Percentiles rank a stretch among this genome's conserved stretches.
Conservation (phyloP, 345 rosid genomes). For the Kernera saxatilis region DNA sequence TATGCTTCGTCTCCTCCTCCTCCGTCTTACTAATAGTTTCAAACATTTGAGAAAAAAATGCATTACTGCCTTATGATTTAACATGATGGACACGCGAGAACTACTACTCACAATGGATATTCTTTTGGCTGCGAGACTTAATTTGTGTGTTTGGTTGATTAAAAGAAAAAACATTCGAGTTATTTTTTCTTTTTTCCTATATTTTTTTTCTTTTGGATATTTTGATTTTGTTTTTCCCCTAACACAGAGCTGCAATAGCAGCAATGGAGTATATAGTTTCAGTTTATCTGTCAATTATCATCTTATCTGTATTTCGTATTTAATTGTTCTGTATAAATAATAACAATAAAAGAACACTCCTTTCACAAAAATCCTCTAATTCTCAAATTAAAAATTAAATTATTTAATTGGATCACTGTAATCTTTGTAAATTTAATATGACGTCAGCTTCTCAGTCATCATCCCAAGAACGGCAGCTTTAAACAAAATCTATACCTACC, state of each 20-base stretch:
- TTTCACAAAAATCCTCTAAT: neutral
- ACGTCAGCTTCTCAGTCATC: conserved; percentile 22
- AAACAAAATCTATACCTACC: conserved; percentile 21
- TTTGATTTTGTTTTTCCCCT: conserved; percentile 8
- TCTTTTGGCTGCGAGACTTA: conserved; percentile 35
- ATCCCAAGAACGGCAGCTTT: conserved; percentile 19
- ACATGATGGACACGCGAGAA: too few species aligned
- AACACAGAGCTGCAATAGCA: conserved; percentile 15
- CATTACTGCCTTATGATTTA: conserved; percentile 10
- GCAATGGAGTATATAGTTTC: conserved; percentile 28
- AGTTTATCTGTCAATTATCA: neutral
- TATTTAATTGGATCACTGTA: neutral
- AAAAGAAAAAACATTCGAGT: neutral
- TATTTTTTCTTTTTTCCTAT: neutral
- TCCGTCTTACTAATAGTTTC: conserved; percentile 41
- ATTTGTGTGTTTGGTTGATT: conserved; percentile 28
- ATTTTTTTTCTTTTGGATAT: conserved; percentile 16
- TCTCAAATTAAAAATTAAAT: neutral
- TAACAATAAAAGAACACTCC: neutral
- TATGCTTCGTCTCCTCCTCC: conserved; percentile 64
- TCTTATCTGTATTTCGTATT: neutral
- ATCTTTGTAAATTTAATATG: neutral
- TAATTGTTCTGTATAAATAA: conserved; percentile 15
- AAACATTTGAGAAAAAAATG: conserved; percentile 12
- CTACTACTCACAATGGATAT: conserved; percentile 26